Base-by-base conservation (phyloP, 805 yeast genomes). In the Metschnikowia kunwiensis region DNA sequence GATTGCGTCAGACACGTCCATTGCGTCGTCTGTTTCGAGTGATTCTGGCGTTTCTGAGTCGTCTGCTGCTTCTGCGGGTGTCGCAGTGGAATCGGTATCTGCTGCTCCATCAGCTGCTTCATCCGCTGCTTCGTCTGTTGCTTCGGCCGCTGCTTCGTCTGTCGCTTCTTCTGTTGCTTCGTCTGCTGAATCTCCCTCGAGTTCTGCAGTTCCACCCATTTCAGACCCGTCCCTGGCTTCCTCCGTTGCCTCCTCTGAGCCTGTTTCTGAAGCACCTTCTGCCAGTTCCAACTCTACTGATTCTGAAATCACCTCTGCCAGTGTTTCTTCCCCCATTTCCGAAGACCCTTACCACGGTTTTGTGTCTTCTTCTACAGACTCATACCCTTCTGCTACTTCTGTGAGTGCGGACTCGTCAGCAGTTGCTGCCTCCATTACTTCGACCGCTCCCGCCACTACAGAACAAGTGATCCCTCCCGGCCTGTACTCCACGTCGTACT, bases 401-500 rank as follows among this genome's bases (percentile, higher is more conserved):
- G 18, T 29, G 3, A 12, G 27, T n/a, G n/a, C 30, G 14, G 27
- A 20, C 15, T 21, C 30, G 2, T 18, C 36, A 9, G 5, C 34
- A 23, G 24, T 13, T 10, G 15, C 27, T 3, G 11, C 35, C 13
- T 9, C 31, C 27, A 25, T 9, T 11, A n/a, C 19, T 14, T 21
- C 36, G 10, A 7, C 34, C 14, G 27, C 26, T 21, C n/a, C 24
- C 11, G 9, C 11, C 5, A 21, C 11, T 5, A 23, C 41, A 9
- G 21, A 28, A 12, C 30, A 46, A 4, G 34, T 41, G 15, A 25
- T 38, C 12, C 40, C 54, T 24, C 16, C 41, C 13, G 35, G 47
- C 3, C 33, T 49, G 11, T 58, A 60, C 23, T 29, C 49, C 5
- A 58, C 59, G 19, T 41, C 43, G 20, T 55, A 55, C 38, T 42